Conservation (phyloP, 1,284 basidiomycete genomes). For the Xerocomus cyaneibrunnescens region DNA sequence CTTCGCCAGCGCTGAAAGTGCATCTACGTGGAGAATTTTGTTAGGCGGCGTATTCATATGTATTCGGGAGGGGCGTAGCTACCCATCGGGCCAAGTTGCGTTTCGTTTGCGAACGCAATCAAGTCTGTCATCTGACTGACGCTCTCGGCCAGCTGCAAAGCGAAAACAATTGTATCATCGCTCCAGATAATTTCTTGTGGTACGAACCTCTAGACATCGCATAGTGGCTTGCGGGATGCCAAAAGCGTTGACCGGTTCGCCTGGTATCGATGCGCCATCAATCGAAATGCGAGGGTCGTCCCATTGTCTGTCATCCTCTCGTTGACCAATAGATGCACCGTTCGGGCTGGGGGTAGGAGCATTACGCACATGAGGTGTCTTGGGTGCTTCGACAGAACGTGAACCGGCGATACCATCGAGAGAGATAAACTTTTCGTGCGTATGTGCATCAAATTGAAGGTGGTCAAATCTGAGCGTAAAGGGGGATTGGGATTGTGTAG, state of each 20-base stretch:
- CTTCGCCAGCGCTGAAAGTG: slow-evolving; percentile 34
- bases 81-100: slow-evolving; percentile 62
- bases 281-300: slow-evolving; percentile 60
- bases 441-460: slow-evolving; percentile 65
- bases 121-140: slow-evolving; percentile 74
- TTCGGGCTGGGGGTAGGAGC: slow-evolving; percentile 43
- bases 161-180: slow-evolving; percentile 5
- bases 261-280: slow-evolving; percentile 61
- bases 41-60: slow-evolving; percentile 30
- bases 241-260: slow-evolving; percentile 79
- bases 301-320: slow-evolving; percentile 55
- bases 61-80: slow-evolving; percentile 39
- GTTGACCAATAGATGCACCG: slow-evolving; percentile 23
- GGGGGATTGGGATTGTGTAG: slow-evolving; percentile 19
- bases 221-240: slow-evolving; percentile 83
- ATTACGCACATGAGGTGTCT: slow-evolving; percentile 40
- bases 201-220: slow-evolving; percentile 73
- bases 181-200: not conserved
- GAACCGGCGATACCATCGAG: slow-evolving; percentile 56
- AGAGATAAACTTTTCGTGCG: slow-evolving; percentile 66
- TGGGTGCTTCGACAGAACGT: slow-evolving; percentile 43
- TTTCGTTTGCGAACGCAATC: slow-evolving; percentile 59
- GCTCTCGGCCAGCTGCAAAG: slow-evolving; percentile 65
- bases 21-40: slow-evolving; percentile 31
- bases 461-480: slow-evolving; percentile 60